A percentile compares a stretch with the other conserved stretches of the same genome.
Conservation (phyloP, 305 asterid species). For the Fraxinus baroniana region DNA sequence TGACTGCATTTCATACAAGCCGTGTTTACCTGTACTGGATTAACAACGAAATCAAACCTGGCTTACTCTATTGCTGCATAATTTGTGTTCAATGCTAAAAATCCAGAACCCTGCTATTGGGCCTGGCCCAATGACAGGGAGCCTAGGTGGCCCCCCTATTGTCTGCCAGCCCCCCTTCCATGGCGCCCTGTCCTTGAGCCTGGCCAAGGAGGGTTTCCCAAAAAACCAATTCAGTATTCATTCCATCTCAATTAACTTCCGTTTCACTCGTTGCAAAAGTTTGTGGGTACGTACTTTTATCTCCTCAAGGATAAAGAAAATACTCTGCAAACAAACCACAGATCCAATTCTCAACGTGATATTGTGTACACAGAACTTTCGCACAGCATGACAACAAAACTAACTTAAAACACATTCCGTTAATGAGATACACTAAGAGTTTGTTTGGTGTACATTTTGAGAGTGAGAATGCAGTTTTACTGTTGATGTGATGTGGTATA, state of each 20-base stretch:
- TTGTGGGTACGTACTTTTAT: background rate
- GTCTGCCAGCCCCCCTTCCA: too few relatives aligned
- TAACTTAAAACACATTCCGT: background rate
- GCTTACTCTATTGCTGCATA: background rate
- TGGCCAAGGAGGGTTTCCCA: too few relatives aligned
- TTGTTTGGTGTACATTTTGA: too few relatives aligned
- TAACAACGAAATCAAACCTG: background rate
- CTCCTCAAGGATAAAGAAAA: background rate
- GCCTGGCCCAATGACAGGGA: too few relatives aligned
- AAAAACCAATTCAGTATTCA: background rate
- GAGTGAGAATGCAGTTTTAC: too few relatives aligned
- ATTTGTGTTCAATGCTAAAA: background rate
- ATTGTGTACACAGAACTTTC: background rate
- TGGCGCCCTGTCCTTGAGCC: too few relatives aligned
- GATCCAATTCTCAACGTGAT: background rate
- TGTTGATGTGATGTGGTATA: too few relatives aligned
- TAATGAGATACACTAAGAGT: background rate
- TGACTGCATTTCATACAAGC: background rate
- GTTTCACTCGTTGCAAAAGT: background rate
- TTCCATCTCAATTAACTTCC: background rate
- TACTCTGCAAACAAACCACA: background rate
- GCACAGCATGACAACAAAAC: background rate
- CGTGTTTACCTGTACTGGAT: background rate
- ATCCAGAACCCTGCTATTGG: background rate
- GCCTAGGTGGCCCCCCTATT: too few relatives aligned